phyloP scores from a whole-genome alignment of 805 yeast species.

The Monosporozyma aerobia region DNA sequence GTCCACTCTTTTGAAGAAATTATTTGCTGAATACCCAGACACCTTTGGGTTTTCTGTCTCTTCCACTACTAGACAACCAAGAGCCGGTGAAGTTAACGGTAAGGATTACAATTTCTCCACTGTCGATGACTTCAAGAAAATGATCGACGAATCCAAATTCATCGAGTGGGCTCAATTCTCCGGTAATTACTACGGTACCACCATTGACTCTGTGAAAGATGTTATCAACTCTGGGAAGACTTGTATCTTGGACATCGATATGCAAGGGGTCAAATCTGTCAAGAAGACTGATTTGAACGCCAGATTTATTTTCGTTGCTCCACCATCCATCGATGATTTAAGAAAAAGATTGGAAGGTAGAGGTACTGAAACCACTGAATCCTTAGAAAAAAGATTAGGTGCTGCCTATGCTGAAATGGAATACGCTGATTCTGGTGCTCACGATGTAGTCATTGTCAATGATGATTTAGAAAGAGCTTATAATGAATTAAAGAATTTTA shows the following conservation, averaged over 20 bases:
- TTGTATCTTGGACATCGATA: slow-evolving; percentile 93
- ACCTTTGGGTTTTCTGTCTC: slow-evolving; percentile 91
- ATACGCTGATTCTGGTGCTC: slow-evolving; percentile 84
- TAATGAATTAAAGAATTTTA: slow-evolving; percentile 65
- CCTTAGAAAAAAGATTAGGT: slow-evolving; percentile 69
- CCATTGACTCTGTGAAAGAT: slow-evolving; percentile 71
- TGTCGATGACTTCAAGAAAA: slow-evolving; percentile 67
- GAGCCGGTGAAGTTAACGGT: slow-evolving; percentile 86
- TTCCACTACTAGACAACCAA: slow-evolving; percentile 76
- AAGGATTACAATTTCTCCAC: slow-evolving; percentile 80
- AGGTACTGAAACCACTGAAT: slow-evolving; percentile 91
- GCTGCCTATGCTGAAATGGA: slow-evolving; percentile 88
- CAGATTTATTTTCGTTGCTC: slow-evolving; percentile 77
- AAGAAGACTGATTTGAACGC: slow-evolving; percentile 78
- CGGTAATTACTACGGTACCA: slow-evolving; percentile 95
- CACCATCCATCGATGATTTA: slow-evolving; percentile 81
- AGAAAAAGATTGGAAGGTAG: slow-evolving; percentile 70
- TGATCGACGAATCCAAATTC: slow-evolving; percentile 68
- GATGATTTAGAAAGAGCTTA: slow-evolving; percentile 90
- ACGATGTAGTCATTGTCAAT: slow-evolving; percentile 80
- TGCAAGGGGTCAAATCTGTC: slow-evolving; percentile 96
- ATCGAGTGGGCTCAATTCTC: slow-evolving; percentile 98
- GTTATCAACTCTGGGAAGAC: slow-evolving; percentile 50
- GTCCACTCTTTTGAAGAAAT: slow-evolving; percentile 81
- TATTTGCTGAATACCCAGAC: slow-evolving; percentile 84